Percentiles rank a stretch among this genome's conserved stretches.
Evolutionary conservation across 2,329 filamentous ascomycete species (phyloP).

Genomic region (Delphinella strobiligena): DNA sequence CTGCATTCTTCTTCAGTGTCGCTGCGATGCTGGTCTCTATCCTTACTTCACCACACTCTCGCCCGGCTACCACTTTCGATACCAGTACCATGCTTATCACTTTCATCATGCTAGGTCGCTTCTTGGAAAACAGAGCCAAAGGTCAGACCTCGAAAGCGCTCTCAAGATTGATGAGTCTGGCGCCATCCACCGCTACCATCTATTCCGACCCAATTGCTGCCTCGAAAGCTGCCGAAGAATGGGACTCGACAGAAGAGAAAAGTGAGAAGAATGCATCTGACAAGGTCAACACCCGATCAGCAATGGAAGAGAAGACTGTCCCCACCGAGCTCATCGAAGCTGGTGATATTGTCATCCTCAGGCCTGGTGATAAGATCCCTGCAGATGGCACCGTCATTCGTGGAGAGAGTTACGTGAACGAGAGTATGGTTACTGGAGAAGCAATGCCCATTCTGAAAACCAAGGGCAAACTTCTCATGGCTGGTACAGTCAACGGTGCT

Average conservation of each 20-base stretch:
- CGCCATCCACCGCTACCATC: slow-evolving; percentile 93
- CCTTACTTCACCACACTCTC: slow-evolving; percentile 58
- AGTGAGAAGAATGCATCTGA: slow-evolving; percentile 25
- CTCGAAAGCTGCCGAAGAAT: slow-evolving; percentile 75
- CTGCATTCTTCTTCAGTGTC: slow-evolving; percentile 91
- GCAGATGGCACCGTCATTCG: slow-evolving; percentile 79
- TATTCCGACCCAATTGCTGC: slow-evolving; percentile 90
- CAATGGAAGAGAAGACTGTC: slow-evolving; percentile 72
- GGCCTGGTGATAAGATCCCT: slow-evolving; percentile 92
- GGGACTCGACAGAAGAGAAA: slow-evolving; percentile 42
- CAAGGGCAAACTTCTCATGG: slow-evolving; percentile 68
- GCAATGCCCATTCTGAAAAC: slow-evolving; percentile 89
- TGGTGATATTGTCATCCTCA: slow-evolving; percentile 82
- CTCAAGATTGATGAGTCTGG: slow-evolving; percentile 86
- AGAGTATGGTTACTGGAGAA: slow-evolving; percentile 98
- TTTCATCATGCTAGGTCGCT: slow-evolving; percentile 84
- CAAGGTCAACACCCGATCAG: slow-evolving; percentile 38
- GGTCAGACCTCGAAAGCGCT: slow-evolving; percentile 92
- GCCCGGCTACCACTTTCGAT: slow-evolving; percentile 85
- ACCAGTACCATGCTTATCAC: slow-evolving; percentile 98
- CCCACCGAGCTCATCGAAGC: slow-evolving; percentile 91
- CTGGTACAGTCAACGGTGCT: slow-evolving; percentile 89
- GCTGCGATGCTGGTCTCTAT: slow-evolving; percentile 78
- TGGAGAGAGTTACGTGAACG: slow-evolving; percentile 87
- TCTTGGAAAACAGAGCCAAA: slow-evolving; percentile 87